These are phyloP conservation scores for Boletus sp. DNA, from an alignment of 1,284 basidiomycete genomes.

Conservation along the genomic window DNA sequence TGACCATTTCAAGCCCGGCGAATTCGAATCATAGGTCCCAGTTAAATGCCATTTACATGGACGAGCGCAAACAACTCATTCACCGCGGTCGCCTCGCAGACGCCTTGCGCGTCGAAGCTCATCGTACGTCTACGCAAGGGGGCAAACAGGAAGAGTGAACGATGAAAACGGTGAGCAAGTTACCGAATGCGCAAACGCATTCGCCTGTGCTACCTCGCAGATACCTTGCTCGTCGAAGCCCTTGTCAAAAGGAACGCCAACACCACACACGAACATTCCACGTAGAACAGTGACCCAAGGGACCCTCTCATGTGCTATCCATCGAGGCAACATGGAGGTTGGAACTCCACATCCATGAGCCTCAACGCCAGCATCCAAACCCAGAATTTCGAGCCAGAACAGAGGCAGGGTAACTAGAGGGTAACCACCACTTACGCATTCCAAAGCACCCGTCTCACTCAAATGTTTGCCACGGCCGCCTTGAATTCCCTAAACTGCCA, in stretches of 20 bases:
- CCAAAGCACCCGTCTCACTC: constrained; percentile 58
- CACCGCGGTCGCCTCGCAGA: constrained; percentile 22
- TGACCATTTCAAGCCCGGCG: background rate
- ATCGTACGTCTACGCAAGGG: background rate
- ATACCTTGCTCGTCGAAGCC: constrained; percentile 15
- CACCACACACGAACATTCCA: constrained; percentile 10
- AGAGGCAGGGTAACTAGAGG: background rate
- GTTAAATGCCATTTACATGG: background rate
- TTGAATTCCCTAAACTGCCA: constrained; percentile 61
- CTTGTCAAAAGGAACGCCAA: constrained; percentile 1
- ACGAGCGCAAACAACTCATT: constrained; percentile 12
- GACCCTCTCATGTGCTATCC: constrained; percentile 17
- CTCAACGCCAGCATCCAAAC: background rate
- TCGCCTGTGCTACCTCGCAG: constrained; percentile 18
- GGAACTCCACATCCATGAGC: background rate
- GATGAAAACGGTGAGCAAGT: constrained; percentile 15
- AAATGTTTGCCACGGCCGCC: constrained; percentile 51
- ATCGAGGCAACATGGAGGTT: constrained; percentile 11
- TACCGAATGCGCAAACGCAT: constrained; percentile 6
- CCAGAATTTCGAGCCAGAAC: background rate
- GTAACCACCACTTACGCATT: constrained; percentile 44
- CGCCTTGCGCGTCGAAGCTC: constrained; percentile 11
- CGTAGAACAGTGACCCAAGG: constrained; percentile 2
- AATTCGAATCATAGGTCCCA: constrained; percentile 9
- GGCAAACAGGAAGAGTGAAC: background rate